A percentile compares a stretch with the other conserved stretches of the same genome.
Evolutionary conservation across 306 rosid species (phyloP).

Genomic region (Ormosia semicastrata): DNA sequence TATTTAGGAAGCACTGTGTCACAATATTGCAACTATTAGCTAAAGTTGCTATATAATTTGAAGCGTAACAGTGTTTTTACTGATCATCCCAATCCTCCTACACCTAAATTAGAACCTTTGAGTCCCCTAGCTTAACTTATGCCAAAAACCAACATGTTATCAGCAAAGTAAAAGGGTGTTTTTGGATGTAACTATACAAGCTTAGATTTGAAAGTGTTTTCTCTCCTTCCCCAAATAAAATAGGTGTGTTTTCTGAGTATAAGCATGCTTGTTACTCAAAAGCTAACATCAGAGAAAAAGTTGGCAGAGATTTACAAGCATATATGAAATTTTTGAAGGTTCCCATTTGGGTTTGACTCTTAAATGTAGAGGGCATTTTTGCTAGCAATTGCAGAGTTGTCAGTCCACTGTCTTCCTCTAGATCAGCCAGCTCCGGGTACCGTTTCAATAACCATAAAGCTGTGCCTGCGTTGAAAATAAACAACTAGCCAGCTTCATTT

Average conservation of each 20-base stretch:
- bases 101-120: not conserved
- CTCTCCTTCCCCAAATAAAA: not conserved
- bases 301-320: constrained; percentile 5
- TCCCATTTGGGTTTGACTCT: constrained; percentile 36
- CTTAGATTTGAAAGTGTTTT: not conserved
- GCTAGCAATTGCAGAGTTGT: constrained; percentile 40
- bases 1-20: constrained; percentile 34
- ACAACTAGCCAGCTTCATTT: not conserved
- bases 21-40: not conserved
- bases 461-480: constrained; percentile 27
- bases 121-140: not conserved
- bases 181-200: not conserved
- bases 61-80: not conserved
- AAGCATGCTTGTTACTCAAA: not conserved
- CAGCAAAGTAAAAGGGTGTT: not conserved
- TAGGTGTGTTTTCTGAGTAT: not conserved
- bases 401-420: constrained; percentile 18
- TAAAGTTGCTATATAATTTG: not conserved
- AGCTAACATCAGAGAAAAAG: not conserved
- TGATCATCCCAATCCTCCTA: not conserved
- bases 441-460: constrained; percentile 36
- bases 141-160: not conserved
- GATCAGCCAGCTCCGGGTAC: not conserved
- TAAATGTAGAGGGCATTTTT: constrained; percentile 35
- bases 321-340: constrained; percentile 24